A percentile compares a stretch with the other conserved stretches of the same genome.
Conservation (phyloP, 2,329 filamentous ascomycete species). For the Falciphora oryzae region DNA sequence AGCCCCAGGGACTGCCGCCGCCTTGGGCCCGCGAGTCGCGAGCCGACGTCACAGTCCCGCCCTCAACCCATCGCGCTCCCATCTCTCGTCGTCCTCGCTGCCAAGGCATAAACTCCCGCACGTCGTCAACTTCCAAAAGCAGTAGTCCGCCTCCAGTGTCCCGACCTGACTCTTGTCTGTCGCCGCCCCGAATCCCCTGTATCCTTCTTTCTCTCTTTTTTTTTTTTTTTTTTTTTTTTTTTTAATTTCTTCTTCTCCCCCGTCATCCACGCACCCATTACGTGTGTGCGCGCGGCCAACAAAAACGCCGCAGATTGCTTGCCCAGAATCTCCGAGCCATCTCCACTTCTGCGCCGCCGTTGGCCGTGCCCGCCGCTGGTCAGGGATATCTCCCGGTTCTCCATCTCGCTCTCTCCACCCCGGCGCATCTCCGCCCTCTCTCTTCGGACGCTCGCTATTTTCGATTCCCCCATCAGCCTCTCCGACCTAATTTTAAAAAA, state of each 20-base stretch:
- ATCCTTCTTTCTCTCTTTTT: background rate
- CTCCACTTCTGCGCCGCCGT: background rate
- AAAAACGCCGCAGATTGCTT: background rate
- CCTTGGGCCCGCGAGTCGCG: background rate
- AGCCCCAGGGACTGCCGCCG: background rate
- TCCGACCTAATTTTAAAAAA: background rate
- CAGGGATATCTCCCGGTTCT: background rate
- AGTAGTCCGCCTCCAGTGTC: background rate
- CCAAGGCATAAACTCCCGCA: background rate
- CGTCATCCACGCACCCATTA: no score
- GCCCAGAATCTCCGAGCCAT: background rate
- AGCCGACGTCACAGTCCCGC: background rate
- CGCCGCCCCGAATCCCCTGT: background rate
- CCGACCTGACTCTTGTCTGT: background rate
- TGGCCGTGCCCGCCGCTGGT: background rate
- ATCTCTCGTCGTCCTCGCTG: background rate
- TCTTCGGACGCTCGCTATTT: background rate
- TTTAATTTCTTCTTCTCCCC: no score
- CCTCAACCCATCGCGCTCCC: background rate
- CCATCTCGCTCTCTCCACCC: background rate
- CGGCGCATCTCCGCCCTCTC: background rate
- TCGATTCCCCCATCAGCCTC: background rate
- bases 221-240: no score
- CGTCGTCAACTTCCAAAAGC: background rate
- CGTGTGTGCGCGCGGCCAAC: no score